These are phyloP conservation scores for Thymus quinquecostatus DNA, from an alignment of 257 asterid species.

Conservation along the genomic window DNA sequence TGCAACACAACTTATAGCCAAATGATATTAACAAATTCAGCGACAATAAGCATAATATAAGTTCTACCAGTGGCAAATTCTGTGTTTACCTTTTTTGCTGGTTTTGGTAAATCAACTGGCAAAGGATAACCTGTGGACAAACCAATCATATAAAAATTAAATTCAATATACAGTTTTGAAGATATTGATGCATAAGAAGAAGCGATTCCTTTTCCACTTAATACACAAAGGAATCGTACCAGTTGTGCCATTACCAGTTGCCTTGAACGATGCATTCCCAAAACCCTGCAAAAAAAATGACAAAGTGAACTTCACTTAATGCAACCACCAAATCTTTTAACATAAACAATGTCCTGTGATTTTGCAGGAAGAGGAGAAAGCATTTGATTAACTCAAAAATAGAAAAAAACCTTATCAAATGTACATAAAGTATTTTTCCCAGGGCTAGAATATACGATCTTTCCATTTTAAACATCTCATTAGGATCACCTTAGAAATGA, in stretches of 20 bases:
- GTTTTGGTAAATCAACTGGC: slow-evolving; percentile 51
- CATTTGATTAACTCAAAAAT: slow-evolving; percentile 15
- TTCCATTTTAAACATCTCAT: slow-evolving; percentile 1
- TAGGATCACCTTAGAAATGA: neutral
- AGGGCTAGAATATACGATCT: slow-evolving; percentile 8
- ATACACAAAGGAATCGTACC: slow-evolving; percentile 53
- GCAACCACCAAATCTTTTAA: slow-evolving; percentile 16
- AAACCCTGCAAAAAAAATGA: slow-evolving; percentile 51
- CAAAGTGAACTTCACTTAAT: slow-evolving; percentile 20
- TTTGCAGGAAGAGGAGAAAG: slow-evolving; percentile 25
- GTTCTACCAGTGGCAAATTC: slow-evolving; percentile 29
- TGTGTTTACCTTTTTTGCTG: slow-evolving; percentile 45
- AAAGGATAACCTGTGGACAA: slow-evolving; percentile 49
- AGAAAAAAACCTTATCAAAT: neutral
- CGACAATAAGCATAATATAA: slow-evolving; percentile 17
- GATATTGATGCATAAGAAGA: slow-evolving; percentile 20
- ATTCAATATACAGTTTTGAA: slow-evolving; percentile 20
- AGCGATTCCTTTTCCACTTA: slow-evolving; percentile 26
- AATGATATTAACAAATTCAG: slow-evolving; percentile 21
- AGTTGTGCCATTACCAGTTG: slow-evolving; percentile 49
- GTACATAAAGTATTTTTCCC: slow-evolving; percentile 5
- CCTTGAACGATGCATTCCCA: slow-evolving; percentile 41
- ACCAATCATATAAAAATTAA: slow-evolving; percentile 23
- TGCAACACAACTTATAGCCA: slow-evolving; percentile 42
- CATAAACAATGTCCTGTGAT: slow-evolving; percentile 8